Percentiles rank a stretch among this genome's conserved stretches.
These are phyloP conservation scores for Aspergillus ellipticus DNA, from an alignment of 495 filamentous ascomycete genomes.

Conservation along the genomic window DNA sequence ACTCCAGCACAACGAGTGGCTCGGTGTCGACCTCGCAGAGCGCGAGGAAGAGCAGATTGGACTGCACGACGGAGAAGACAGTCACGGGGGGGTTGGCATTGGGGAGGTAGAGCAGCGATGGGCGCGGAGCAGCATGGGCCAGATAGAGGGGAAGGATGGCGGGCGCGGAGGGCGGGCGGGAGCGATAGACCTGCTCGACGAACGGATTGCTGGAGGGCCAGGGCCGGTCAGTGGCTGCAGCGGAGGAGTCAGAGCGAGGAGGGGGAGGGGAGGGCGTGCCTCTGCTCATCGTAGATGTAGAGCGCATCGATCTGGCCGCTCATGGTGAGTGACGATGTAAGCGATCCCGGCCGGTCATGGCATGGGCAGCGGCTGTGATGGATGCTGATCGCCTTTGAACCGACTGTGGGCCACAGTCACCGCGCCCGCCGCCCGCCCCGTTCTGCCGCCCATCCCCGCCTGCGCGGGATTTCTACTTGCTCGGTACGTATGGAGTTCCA, in stretches of 20 bases:
- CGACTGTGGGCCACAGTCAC: too few relatives aligned
- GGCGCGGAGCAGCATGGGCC: constrained; percentile 74
- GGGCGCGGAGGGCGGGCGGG: constrained; percentile 70
- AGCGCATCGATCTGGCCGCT: constrained; percentile 89
- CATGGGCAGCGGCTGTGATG: too few relatives aligned
- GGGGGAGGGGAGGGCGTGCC: constrained; percentile 44
- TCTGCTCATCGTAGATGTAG: constrained; percentile 92
- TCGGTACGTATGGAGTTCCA: not conserved
- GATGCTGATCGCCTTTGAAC: too few relatives aligned
- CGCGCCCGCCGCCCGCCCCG: constrained; percentile 22
- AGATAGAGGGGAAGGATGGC: constrained; percentile 83
- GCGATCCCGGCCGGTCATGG: too few relatives aligned
- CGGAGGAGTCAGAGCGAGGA: not conserved
- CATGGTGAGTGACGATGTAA: too few relatives aligned
- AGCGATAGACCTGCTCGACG: constrained; percentile 66
- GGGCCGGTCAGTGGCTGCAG: constrained; percentile 10
- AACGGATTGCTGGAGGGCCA: constrained; percentile 50
- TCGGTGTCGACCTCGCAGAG: constrained; percentile 81
- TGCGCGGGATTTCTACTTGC: constrained; percentile 17
- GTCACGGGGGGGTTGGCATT: constrained; percentile 81
- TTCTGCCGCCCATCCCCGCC: constrained; percentile 41
- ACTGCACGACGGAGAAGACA: constrained; percentile 81
- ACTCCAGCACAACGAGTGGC: constrained; percentile 91
- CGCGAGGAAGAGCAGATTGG: constrained; percentile 81
- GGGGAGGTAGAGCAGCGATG: constrained; percentile 80